Conservation (phyloP, 2,329 filamentous ascomycete genomes). For the Calonectria crousiana region DNA sequence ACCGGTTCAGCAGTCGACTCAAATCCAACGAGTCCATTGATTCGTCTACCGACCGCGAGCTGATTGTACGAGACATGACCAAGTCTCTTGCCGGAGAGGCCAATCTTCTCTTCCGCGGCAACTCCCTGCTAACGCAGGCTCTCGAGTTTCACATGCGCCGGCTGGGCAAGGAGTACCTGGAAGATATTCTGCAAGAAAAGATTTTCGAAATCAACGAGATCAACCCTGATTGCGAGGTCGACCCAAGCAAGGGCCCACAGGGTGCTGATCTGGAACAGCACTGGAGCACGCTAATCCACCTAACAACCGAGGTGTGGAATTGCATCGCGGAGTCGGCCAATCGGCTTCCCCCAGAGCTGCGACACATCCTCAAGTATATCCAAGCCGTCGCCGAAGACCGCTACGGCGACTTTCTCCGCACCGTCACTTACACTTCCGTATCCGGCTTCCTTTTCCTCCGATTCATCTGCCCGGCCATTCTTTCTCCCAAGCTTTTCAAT, state of each 20-base stretch:
- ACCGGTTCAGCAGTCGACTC: conserved; percentile 78
- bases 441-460: conserved; percentile 94
- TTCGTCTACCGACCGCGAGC: conserved; percentile 74
- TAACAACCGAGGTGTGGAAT: conserved; percentile 88
- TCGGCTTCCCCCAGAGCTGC: conserved; percentile 83
- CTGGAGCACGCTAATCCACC: conserved; percentile 80
- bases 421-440: conserved; percentile 92
- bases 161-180: conserved; percentile 91
- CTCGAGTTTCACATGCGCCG: conserved; percentile 97
- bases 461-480: conserved; percentile 95
- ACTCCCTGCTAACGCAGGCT: conserved; percentile 92
- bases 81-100: conserved; percentile 87
- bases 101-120: conserved; percentile 94
- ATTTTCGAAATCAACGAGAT: conserved; percentile 90
- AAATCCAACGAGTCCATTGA: conserved; percentile 78
- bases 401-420: conserved; percentile 91
- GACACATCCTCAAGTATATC: conserved; percentile 90
- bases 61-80: conserved; percentile 81
- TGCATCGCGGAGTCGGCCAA: conserved; percentile 81
- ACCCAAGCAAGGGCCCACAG: conserved; percentile 79
- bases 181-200: conserved; percentile 87
- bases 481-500: conserved; percentile 95
- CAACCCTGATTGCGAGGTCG: conserved; percentile 94
- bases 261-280: conserved; percentile 83
- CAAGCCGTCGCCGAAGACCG: conserved; percentile 93